Evolutionary conservation across 208 protist genomes (phyloP).

Genomic region (Leishmania lainsoni): DNA sequence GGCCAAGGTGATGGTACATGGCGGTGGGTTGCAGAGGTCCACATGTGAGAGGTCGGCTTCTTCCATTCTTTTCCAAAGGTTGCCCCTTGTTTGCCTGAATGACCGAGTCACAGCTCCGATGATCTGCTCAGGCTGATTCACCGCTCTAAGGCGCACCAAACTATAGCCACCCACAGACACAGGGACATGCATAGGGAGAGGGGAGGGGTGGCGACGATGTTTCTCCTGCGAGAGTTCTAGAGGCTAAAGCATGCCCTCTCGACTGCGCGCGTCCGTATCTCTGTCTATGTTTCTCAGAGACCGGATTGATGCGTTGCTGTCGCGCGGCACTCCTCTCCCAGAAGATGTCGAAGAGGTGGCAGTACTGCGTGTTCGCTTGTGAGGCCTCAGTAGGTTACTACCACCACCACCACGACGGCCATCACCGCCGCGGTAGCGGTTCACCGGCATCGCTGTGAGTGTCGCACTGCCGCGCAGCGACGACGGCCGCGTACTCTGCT

Average conservation of each 20-base stretch:
- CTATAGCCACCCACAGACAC: not conserved
- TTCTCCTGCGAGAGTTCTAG: not conserved
- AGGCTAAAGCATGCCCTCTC: no score
- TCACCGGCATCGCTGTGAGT: constrained; percentile 21
- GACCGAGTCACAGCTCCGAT: not conserved
- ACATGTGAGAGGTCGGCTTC: not conserved
- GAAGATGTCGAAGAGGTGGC: constrained; percentile 13
- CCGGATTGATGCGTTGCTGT: constrained; percentile 13
- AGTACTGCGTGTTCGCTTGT: constrained; percentile 32
- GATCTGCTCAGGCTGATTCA: not conserved
- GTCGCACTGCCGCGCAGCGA: constrained; percentile 23
- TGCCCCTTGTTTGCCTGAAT: not conserved
- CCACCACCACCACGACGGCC: not conserved
- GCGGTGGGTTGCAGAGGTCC: not conserved
- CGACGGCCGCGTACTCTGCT: constrained; percentile 18
- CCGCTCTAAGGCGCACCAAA: not conserved
- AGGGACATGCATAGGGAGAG: not conserved
- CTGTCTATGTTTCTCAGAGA: not conserved
- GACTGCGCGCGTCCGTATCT: not conserved
- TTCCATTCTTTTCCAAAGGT: not conserved
- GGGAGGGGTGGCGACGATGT: not conserved
- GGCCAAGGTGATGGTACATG: not conserved
- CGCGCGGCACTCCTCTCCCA: constrained; percentile 5
- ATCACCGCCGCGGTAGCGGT: constrained; percentile 6
- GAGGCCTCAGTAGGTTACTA: not conserved